phyloP scores from a whole-genome alignment of 805 yeast genomes.

The Zygosaccharomyces kombuchaensis region DNA sequence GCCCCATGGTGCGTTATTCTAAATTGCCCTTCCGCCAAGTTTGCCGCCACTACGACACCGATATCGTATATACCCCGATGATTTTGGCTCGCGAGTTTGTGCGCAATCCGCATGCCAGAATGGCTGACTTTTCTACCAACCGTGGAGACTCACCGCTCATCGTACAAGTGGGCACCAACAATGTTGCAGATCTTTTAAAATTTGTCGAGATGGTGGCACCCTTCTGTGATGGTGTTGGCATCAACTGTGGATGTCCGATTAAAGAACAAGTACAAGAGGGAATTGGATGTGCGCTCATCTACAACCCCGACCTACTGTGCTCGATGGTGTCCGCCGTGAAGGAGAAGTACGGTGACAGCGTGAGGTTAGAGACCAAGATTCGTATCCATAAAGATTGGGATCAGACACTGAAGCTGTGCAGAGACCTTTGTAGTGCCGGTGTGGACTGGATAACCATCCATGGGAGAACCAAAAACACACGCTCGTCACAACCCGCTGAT shows the following conservation, averaged over 20 bases:
- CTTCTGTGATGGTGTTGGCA: constrained; percentile 86
- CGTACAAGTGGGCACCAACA: constrained; percentile 88
- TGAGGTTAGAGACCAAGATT: constrained; percentile 89
- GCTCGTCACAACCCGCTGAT: constrained; percentile 81
- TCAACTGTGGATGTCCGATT: constrained; percentile 97
- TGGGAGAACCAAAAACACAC: constrained; percentile 80
- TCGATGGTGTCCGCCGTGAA: constrained; percentile 83
- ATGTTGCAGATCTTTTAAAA: constrained; percentile 71
- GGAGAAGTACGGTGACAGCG: constrained; percentile 58
- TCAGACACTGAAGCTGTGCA: constrained; percentile 70
- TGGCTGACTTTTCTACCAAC: constrained; percentile 82
- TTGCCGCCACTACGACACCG: constrained; percentile 66
- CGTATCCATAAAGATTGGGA: constrained; percentile 74
- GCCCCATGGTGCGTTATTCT: constrained; percentile 97
- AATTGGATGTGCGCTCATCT: constrained; percentile 93
- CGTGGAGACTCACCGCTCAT: constrained; percentile 63
- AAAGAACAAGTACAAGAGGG: constrained; percentile 93
- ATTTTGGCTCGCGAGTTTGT: constrained; percentile 93
- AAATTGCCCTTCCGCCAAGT: constrained; percentile 87
- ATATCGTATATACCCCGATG: constrained; percentile 94
- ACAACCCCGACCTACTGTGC: constrained; percentile 73
- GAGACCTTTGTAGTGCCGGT: constrained; percentile 75
- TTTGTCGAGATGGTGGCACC: constrained; percentile 89
- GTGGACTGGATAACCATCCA: constrained; percentile 93
- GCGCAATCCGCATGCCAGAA: constrained; percentile 72